These are phyloP conservation scores for Phycomyces blakesleeanus DNA, from an alignment of 192 early-diverging fungal genomes.

Conservation along the genomic window DNA sequence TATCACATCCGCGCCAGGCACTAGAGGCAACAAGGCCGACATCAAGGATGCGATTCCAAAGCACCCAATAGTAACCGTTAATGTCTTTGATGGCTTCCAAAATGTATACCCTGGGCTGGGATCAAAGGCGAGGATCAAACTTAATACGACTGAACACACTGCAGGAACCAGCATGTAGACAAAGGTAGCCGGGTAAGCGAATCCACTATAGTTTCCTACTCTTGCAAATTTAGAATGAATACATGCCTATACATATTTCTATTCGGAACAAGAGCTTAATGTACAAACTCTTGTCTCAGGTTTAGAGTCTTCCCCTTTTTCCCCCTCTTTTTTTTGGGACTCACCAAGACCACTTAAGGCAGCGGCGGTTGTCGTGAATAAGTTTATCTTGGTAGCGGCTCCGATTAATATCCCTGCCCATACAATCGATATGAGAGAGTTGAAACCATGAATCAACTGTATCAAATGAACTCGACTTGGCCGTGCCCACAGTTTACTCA, in stretches of 20 bases:
- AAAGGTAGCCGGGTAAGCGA: slow-evolving; percentile 24
- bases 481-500: too few relatives aligned
- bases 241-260: not conserved
- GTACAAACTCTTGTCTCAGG: too few relatives aligned
- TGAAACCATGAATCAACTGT: slow-evolving; percentile 13
- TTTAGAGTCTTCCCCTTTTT: not conserved
- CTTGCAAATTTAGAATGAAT: not conserved
- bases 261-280: not conserved
- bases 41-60: not conserved
- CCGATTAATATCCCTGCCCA: slow-evolving; percentile 4
- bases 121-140: slow-evolving; percentile 16
- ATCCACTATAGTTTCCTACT: slow-evolving; percentile 10
- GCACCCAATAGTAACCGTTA: slow-evolving; percentile 3
- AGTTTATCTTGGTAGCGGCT: slow-evolving; percentile 4
- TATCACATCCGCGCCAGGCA: slow-evolving; percentile 24
- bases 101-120: slow-evolving; percentile 2
- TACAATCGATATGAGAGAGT: slow-evolving; percentile 7
- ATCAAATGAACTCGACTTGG: slow-evolving; percentile 4
- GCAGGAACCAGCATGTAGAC: slow-evolving; percentile 29
- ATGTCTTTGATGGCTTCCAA: slow-evolving; percentile 19
- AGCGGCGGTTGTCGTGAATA: slow-evolving; percentile 8
- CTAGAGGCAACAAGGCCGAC: slow-evolving; percentile 6
- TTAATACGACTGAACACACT: slow-evolving; percentile 4
- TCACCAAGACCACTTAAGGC: slow-evolving; percentile 21
- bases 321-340: not conserved